Evolutionary conservation across 768 basidiomycete species (phyloP), one percentile per base, ranked within the genome.

Genomic region (Tephrocybe sp.): DNA sequence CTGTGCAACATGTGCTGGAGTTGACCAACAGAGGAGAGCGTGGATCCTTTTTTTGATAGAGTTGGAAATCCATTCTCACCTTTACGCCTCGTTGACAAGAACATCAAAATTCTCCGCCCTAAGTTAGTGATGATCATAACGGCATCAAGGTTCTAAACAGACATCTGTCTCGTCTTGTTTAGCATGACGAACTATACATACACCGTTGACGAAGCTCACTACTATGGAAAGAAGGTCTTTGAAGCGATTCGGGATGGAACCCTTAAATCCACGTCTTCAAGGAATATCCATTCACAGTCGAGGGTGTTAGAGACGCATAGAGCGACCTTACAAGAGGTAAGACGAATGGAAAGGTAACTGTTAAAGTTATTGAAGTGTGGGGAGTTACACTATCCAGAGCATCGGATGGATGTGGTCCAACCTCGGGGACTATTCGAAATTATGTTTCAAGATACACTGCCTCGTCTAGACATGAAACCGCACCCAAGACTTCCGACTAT

Each of bases 31-130:
- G 89, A 7, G 76, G n/a, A 84, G 57, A 90, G 92, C 14, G 89
- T 93, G 4, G 80, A 96, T 55, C 94, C 83, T 13, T 79, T 92
- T 19, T 96, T 87, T 61, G 96, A 99, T 61, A 95, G 96, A 23
- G 92, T 99, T n/a, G 96, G 96, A 1, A 95, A 90, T 30, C 86
- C 90, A 0, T 84, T 97, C 64, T 69, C 85, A 2, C 79, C 88
- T 0, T 69, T 89, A 43, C 87, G 80, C 59, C 81, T 98, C 10
- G 70, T 74, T 0, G 77, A 84, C 53, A 98, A 94, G 74, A 95
- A 96, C 59, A 63, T 96, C 57, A 89, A 84, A 58, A 70, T 92
- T 11, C 57, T 83, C 40, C 82, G 89, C 31, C 90, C 91, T n/a
- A 80, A 76, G 89, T 92, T n/a, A n/a, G n/a, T n/a, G n/a, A n/a